Evolutionary conservation across 2,329 filamentous ascomycete species (phyloP), one percentile per base, ranked within the genome.

Genomic region (Chrysoporthe puriensis): DNA sequence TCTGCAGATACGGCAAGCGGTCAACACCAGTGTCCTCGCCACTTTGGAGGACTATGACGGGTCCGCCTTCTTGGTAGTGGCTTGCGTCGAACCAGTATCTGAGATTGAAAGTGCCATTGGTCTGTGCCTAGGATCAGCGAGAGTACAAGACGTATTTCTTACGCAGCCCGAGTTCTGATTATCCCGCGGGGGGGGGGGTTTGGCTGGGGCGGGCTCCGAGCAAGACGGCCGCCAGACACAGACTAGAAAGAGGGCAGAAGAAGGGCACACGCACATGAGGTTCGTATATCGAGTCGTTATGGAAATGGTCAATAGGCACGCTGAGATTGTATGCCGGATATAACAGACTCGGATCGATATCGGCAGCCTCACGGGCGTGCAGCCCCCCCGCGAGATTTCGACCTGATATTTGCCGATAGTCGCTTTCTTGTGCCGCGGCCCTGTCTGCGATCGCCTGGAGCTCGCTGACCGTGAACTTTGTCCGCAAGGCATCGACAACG

Each of bases 21-120:
- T 77, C 86, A n/a, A 77, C 79, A 9, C 85, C 91, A 68, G 80
- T 80, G 0, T 88, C 90, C 80, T 96, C 93, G 40, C 93, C 93
- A 4, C 86, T 85, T 50, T 90, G 85, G 4, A 96, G 84, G 5
- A 96, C 85, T 66, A 97, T 91, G 60, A 97, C 90, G 0, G 93
- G 93, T 0, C 93, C 93, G 14, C 93, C 93, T 0, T 85, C 80
- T 75, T 89, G 84, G 79, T 96, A 96, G 79, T 91, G 85, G 57
- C 85, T 85, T 0, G 89, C 87, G 74, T 96, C 93, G 73, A 95
- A 93, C 90, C 90, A 96, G 81, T 96, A 97, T 13, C 92, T 87
- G 60, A 95, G 81, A 32, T 87, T 78, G 77, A 93, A 97, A 1
- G 80, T 85, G 36, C 77, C 89, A 72, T 90, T 81, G 9, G 85